A percentile compares a stretch with the other conserved stretches of the same genome.
These are phyloP conservation scores for Emericellopsis atlantica DNA, from an alignment of 2,329 filamentous ascomycete genomes.

Conservation along the genomic window DNA sequence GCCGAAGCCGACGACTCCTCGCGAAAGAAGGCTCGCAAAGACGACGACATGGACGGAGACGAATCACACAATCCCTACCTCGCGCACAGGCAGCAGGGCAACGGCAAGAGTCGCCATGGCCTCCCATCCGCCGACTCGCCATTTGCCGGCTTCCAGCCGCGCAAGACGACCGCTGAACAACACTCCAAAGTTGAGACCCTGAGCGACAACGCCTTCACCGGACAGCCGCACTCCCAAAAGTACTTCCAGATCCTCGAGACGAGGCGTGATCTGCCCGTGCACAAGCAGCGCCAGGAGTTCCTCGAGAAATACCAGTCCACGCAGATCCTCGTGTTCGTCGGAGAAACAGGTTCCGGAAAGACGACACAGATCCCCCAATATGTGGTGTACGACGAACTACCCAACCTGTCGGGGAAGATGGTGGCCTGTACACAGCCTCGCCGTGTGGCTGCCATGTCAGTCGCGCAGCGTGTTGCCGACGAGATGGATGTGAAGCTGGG, in stretches of 20 bases:
- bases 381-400: constrained; percentile 91
- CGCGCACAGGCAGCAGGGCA: constrained; percentile 64
- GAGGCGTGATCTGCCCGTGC: constrained; percentile 76
- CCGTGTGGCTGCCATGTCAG: constrained; percentile 96
- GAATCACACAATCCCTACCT: constrained; percentile 69
- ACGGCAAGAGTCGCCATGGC: constrained; percentile 16
- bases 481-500: constrained; percentile 91
- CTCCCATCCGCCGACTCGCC: constrained; percentile 25
- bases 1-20: constrained; percentile 26
- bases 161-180: constrained; percentile 67
- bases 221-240: constrained; percentile 59
- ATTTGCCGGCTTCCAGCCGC: constrained; percentile 58
- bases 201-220: constrained; percentile 77
- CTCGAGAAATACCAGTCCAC: constrained; percentile 83
- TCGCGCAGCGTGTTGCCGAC: constrained; percentile 92
- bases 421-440: constrained; percentile 96
- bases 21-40: constrained; percentile 30
- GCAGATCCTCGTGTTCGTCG: constrained; percentile 96
- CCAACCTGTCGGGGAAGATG: constrained; percentile 74
- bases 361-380: constrained; percentile 99
- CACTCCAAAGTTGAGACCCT: constrained; percentile 67
- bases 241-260: constrained; percentile 86
- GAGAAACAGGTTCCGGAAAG: constrained; percentile 98
- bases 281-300: constrained; percentile 90
- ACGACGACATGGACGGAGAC: constrained; percentile 12